Evolutionary conservation across 805 yeast genomes (phyloP), one percentile per base, ranked within the genome.

Genomic region (Starmerella stigmatis): DNA sequence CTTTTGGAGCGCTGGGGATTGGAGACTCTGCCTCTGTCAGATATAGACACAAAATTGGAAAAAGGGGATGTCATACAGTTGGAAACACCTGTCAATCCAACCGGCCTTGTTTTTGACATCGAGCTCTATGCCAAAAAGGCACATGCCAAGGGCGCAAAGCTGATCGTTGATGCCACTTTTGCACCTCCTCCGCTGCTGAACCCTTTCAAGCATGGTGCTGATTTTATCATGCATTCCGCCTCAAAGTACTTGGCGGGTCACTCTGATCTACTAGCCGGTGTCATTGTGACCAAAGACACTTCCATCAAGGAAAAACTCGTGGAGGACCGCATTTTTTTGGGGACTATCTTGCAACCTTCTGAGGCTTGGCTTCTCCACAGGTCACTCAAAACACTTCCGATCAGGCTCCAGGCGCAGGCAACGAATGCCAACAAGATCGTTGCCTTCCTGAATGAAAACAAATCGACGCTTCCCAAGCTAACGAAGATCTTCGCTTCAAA

Each of bases 341-440:
- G 94, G 51, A 86, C 94, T 22, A 75, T 85, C 52, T 94, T 94
- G 53, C 82, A 94, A 17, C 84, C 94, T 44, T 86, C 85, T 63
- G 94, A 86, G 67, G 74, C 86, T 33, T 85, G 94, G 94, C 78
- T 84, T 64, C 88, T 94, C 45, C 94, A 84, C 72, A 75, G 95
- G 64, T 94, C 94, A 60, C 72, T 85, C 60, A 85, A 82, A 73
- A 85, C 94, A 33, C 71, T 84, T 60, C 92, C 83, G 60, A 70
- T 85, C 65, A 75, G 95, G 64, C 81, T 76, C 31, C 73, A 75
- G 59, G 82, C 79, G 57, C 80, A 92, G 32, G 66, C 85, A 34
- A 55, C 58, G 44, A 72, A 74, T 44, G 94, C 94, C 23, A 73
- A 67, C 55, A 71, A 72, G 56, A 77, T 85, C 55, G 84, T 94